phyloP scores from a whole-genome alignment of 2,329 filamentous ascomycete species.

The Arthroderma sp. region DNA sequence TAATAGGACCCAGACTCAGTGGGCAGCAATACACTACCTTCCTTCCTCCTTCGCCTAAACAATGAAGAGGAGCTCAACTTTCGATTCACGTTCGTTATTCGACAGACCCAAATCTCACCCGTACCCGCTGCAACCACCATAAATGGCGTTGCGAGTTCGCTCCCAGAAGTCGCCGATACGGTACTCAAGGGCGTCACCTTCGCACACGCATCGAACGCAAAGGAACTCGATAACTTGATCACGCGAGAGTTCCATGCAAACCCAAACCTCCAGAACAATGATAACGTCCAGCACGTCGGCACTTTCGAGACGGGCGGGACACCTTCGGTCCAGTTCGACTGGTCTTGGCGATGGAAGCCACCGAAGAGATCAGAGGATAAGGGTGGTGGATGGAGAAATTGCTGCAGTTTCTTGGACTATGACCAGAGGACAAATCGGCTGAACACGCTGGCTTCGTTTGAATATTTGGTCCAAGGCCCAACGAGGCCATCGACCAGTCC shows the following conservation, averaged over 20 bases:
- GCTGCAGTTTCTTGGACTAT: constrained; percentile 95
- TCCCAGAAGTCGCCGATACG: constrained; percentile 51
- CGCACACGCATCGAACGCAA: constrained; percentile 71
- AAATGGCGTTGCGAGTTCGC: constrained; percentile 40
- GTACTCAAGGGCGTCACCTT: constrained; percentile 81
- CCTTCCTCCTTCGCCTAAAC: constrained; percentile 72
- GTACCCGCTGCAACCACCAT: constrained; percentile 40
- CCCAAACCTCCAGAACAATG: constrained; percentile 92
- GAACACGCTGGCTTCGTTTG: constrained; percentile 80
- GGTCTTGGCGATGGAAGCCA: constrained; percentile 95
- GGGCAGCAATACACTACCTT: constrained; percentile 35
- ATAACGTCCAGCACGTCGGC: constrained; percentile 90
- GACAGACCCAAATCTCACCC: constrained; percentile 40
- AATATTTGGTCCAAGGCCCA: constrained; percentile 76
- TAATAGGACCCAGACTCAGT: constrained; percentile 62
- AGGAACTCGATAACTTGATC: constrained; percentile 84
- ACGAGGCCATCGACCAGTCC: constrained; percentile 34
- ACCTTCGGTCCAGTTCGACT: constrained; percentile 76
- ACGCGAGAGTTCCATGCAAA: constrained; percentile 94
- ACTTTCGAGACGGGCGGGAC: constrained; percentile 78
- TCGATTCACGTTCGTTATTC: constrained; percentile 78
- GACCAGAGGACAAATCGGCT: constrained; percentile 83
- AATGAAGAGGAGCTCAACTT: constrained; percentile 91
- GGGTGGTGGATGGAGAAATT: constrained; percentile 87
- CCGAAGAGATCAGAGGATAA: constrained; percentile 70